Base-by-base conservation (phyloP, 83 land plant species). In the Picea abies region DNA sequence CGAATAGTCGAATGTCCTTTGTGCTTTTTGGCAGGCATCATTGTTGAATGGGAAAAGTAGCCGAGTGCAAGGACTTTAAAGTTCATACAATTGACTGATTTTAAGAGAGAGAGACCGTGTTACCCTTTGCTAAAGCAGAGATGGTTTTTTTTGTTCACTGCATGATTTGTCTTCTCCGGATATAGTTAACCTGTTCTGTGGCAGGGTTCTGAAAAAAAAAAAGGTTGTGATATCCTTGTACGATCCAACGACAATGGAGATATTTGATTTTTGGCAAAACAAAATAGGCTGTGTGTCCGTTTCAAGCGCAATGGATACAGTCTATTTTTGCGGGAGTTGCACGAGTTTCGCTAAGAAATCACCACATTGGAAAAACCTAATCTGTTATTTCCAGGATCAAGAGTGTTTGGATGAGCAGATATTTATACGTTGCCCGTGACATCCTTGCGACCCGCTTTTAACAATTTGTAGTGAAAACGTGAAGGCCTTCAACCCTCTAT, bases 271-370 rank as follows among this genome's bases (percentile, higher is more conserved):
- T 64, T 79, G 39, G 62, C 80, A 17, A 61, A 60, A 26, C 5
- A 35, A 47, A 79, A 79, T 35, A 23, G 80, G 35, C 35, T 79
- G 41, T 79, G 80, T 79, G 20, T 4, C 80, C 11, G 80, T 79
- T 26, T 79, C 80, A 20, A 52, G 61, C 20, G 80, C 80, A 56
- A 23, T 5, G 23, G 64, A 26, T 9, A 64, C n/a, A 22, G 16
- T 79, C 16, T 79, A 79, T 61, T 56, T 79, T 16, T 79, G 80
- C 20, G 80, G 63, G 3, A 32, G 52, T 60, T 10, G 7, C 64
- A 61, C 10, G 7, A 4, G 8, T 20, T 79, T 79, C 6, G 12
- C 16, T 2, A 26, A 52, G 17, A 79, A 32, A 39, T 79, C 80
- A 4, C 20, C 63, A 8, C 64, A 79, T 19, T 79, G 80, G 80